Evolutionary conservation across 345 rosid species (phyloP).

Genomic region (Pistacia vera): DNA sequence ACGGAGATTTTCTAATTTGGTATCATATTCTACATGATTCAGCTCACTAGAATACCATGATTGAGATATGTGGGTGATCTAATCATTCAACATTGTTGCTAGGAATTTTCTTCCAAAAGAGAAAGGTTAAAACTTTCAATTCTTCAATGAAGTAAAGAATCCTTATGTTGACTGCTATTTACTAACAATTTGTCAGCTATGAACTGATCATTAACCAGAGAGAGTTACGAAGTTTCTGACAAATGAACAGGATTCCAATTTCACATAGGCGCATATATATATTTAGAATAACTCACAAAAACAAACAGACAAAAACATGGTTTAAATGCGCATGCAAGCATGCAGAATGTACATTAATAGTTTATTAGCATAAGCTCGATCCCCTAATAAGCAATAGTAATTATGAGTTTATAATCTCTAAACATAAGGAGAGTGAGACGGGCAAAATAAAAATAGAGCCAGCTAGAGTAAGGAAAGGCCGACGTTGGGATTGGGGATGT

Average conservation of each 20-base stretch:
- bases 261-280: background rate
- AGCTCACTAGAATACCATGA: background rate
- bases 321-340: constrained; percentile 75
- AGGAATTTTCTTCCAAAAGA: background rate
- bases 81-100: background rate
- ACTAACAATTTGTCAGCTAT: background rate
- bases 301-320: constrained; percentile 40
- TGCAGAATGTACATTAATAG: constrained; percentile 34
- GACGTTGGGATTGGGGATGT: constrained; percentile 37
- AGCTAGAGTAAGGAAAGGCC: constrained; percentile 28
- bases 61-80: background rate
- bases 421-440: constrained; percentile 41
- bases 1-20: background rate
- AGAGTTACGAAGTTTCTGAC: background rate
- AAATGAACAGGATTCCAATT: background rate
- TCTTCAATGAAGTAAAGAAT: background rate
- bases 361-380: constrained; percentile 29
- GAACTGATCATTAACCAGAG: background rate
- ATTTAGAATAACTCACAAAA: background rate
- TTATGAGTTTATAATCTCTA: constrained; percentile 63
- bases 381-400: constrained; percentile 39
- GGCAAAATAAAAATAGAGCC: background rate
- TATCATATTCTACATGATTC: background rate
- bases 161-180: background rate
- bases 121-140: background rate